These are phyloP conservation scores for Puccinia triticina DNA, from an alignment of 1,284 basidiomycete species.

Conservation along the genomic window DNA sequence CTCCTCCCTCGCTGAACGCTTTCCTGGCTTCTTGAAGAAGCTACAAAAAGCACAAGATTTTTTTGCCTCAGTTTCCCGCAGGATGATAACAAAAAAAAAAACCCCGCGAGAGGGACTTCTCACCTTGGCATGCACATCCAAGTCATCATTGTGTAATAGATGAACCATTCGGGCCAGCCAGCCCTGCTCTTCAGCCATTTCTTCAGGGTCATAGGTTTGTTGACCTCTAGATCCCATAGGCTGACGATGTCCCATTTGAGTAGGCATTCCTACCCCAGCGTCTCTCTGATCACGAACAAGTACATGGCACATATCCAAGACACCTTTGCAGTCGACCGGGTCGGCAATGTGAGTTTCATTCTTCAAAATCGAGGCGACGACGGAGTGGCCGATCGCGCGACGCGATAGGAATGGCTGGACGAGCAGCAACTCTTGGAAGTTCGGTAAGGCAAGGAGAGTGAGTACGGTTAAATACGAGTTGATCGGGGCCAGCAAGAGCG, in stretches of 20 bases:
- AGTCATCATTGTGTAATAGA: constrained; percentile 79
- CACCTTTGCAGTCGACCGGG: constrained; percentile 85
- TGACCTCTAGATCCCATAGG: constrained; percentile 38
- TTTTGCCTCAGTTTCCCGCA: neutral
- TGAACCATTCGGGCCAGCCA: constrained; percentile 97
- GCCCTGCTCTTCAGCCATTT: constrained; percentile 92
- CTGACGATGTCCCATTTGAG: constrained; percentile 49
- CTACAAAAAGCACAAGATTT: neutral
- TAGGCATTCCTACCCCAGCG: constrained; percentile 61
- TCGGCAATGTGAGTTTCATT: constrained; percentile 89
- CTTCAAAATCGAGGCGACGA: constrained; percentile 87
- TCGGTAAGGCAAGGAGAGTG: constrained; percentile 86
- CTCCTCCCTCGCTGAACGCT: constrained; percentile 85
- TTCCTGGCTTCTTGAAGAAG: constrained; percentile 81
- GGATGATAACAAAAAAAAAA: neutral
- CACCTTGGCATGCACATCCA: constrained; percentile 81
- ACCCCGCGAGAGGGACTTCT: constrained; percentile 4
- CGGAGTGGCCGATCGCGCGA: constrained; percentile 83
- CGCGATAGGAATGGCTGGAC: constrained; percentile 85
- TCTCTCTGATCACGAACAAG: constrained; percentile 86
- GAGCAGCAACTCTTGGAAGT: constrained; percentile 77
- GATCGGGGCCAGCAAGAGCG: constrained; percentile 85
- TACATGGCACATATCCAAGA: constrained; percentile 85
- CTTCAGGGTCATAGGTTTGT: constrained; percentile 70
- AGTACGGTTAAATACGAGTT: constrained; percentile 91